Base-by-base conservation (phyloP, 2,329 filamentous ascomycete genomes). In the Pestalotiopsis sp. region DNA sequence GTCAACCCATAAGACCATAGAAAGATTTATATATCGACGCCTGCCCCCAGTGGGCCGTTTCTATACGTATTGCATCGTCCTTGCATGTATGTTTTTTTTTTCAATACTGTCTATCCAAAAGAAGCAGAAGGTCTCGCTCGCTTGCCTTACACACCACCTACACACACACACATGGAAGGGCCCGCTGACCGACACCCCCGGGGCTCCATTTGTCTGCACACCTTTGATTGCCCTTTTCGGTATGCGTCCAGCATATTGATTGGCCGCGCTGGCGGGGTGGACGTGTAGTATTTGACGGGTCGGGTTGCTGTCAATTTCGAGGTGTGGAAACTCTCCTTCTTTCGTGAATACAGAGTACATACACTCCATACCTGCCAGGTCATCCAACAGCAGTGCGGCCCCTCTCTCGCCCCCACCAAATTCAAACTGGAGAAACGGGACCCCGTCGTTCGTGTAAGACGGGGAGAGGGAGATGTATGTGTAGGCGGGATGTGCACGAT, bases 141-240 rank as follows among this genome's bases (percentile, higher is more conserved):
- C 7, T 36, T 36, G 31, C 31, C 7, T 36, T 52, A 12, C 45
- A 52, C 20, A 52, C 45, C 14, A 52, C 45, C 45, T 60, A 60
- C 57, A 60, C 23, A 17, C 23, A 17, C 11, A 13, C 45, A 52
- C 45, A 6, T 52, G 45, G 7, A 52, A 52, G 45, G 23, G 57
- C 17, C 57, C 57, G 57, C 25, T 60, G 57, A 38, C 25, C 57
- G 57, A 14, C 27, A 23, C 57, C 25, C 11, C 20, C 25, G 23
- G 17, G 49, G 17, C 49, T 56, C 20, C 49, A 23, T 17, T 56
- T 56, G 49, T 23, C 57, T 12, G 31, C 57, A 31, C 57, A 60
- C 25, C 57, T 27, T 31, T 11, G 45, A 58, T 66, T 66, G 25
- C 64, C 64, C 27, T 66, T 66, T 66, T 57, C 64, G 64, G 64